These are phyloP conservation scores for Neurospora sp. DNA, from an alignment of 495 filamentous ascomycete species.

Conservation along the genomic window DNA sequence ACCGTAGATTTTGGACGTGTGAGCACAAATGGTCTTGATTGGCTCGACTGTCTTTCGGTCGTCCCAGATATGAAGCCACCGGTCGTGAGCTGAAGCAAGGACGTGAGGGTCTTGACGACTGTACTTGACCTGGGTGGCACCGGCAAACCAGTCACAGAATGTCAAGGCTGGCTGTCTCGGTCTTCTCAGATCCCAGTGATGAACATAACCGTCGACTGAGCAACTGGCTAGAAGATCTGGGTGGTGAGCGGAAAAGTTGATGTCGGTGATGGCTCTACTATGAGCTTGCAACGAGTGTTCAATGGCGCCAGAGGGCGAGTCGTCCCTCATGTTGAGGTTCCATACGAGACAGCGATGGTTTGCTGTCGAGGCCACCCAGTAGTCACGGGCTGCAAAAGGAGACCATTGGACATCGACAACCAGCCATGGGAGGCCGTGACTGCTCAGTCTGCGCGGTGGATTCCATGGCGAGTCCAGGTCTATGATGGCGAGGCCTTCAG, in stretches of 20 bases:
- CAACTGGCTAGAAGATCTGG: conserved; percentile 85
- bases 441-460: conserved; percentile 71
- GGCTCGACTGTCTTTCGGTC: conserved; percentile 69
- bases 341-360: conserved; percentile 94
- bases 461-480: conserved; percentile 88
- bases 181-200: conserved; percentile 82
- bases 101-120: conserved; percentile 78
- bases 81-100: conserved; percentile 83
- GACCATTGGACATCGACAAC: conserved; percentile 99
- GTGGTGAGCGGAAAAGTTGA: conserved; percentile 92
- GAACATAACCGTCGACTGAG: conserved; percentile 84
- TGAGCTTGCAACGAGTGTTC: conserved; percentile 88
- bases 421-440: conserved; percentile 81
- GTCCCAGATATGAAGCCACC: conserved; percentile 84
- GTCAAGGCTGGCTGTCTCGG: conserved; percentile 65
- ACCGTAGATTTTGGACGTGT: conserved; percentile 93
- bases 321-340: conserved; percentile 72
- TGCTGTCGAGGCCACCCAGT: conserved; percentile 88
- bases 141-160: conserved; percentile 91
- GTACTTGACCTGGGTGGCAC: conserved; percentile 93
- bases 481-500: conserved; percentile 80
- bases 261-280: conserved; percentile 84
- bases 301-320: conserved; percentile 59
- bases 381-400: conserved; percentile 77
- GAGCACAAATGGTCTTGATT: conserved; percentile 73